Conservation (phyloP, 805 yeast genomes). For the Ogataea methylovora region DNA sequence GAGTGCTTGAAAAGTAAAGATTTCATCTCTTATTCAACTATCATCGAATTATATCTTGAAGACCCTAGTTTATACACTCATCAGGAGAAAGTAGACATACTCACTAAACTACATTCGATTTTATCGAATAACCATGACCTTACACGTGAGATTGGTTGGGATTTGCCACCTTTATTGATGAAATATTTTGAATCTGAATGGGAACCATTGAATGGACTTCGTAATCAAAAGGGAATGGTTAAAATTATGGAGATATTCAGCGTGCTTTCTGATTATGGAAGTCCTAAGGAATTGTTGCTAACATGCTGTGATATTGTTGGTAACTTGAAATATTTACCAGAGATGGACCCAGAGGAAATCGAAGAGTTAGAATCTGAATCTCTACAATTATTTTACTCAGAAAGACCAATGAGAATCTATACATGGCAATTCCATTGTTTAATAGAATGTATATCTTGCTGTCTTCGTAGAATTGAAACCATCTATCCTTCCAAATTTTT, state of each 20-base stretch:
- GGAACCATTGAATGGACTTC: slow-evolving; percentile 26
- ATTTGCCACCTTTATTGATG: slow-evolving; percentile 64
- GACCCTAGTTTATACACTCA: slow-evolving; percentile 38
- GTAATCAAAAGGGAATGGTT: slow-evolving; percentile 28
- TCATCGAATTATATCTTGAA: slow-evolving; percentile 53
- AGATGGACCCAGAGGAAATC: slow-evolving; percentile 6
- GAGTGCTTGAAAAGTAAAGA: slow-evolving; percentile 41
- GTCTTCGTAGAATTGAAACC: slow-evolving; percentile 56
- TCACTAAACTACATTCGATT: slow-evolving; percentile 36
- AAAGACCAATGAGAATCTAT: slow-evolving; percentile 23
- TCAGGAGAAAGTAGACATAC: slow-evolving; percentile 43
- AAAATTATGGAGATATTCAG: slow-evolving; percentile 46
- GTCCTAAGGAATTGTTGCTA: slow-evolving; percentile 73
- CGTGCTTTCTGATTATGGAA: slow-evolving; percentile 59
- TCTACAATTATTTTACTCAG: slow-evolving; percentile 1
- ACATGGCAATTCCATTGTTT: slow-evolving; percentile 58
- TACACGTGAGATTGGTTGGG: slow-evolving; percentile 80
- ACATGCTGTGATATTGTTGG: slow-evolving; percentile 60
- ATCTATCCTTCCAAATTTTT: slow-evolving; percentile 75
- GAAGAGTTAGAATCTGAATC: slow-evolving; percentile 10
- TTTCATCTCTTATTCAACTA: slow-evolving; percentile 63
- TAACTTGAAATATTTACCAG: slow-evolving; percentile 15
- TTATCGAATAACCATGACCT: slow-evolving; percentile 41
- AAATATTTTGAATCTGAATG: slow-evolving; percentile 39
- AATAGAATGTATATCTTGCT: slow-evolving; percentile 54